Percentiles rank a stretch among this genome's conserved stretches.
Evolutionary conservation across 1,284 basidiomycete genomes (phyloP).

Genomic region (Porodaedalea pini): DNA sequence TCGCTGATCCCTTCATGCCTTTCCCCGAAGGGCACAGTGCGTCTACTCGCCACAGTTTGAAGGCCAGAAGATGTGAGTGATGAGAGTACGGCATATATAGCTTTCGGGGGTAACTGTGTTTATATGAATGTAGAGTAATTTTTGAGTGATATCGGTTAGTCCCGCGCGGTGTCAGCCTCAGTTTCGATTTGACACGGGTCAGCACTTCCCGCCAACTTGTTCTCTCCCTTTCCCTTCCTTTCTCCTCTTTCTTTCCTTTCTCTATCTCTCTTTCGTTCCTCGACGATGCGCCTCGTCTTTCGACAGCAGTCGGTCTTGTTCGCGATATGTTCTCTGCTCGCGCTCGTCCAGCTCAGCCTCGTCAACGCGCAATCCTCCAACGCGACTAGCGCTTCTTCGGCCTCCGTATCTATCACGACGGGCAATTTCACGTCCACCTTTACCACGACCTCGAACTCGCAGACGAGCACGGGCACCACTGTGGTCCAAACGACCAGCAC

Average conservation of each 20-base stretch:
- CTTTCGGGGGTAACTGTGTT: no score
- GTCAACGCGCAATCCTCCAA: conserved; percentile 27
- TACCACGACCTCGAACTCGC: conserved; percentile 30
- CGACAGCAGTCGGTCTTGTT: conserved; percentile 20
- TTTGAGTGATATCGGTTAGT: no score
- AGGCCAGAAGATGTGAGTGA: neutral
- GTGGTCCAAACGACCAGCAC: conserved; percentile 56
- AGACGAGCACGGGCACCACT: conserved; percentile 38
- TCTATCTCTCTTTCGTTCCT: conserved; percentile 20
- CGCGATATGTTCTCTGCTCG: conserved; percentile 17
- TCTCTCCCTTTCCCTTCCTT: conserved; percentile 9
- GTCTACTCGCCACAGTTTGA: neutral
- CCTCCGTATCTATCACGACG: conserved; percentile 36
- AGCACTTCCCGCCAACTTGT: neutral
- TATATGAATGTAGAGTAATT: no score
- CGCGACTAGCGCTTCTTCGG: conserved; percentile 21
- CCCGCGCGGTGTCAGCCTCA: conserved; percentile 9
- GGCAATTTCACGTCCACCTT: conserved; percentile 47
- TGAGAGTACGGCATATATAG: no score
- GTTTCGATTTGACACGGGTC: conserved; percentile 18
- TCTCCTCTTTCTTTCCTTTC: conserved; percentile 13
- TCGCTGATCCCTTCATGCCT: neutral
- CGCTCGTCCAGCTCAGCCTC: conserved; percentile 27
- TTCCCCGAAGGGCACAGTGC: neutral
- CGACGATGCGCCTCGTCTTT: conserved; percentile 17